Conservation (phyloP, 106 monocot species). For the Platanthera guangdongensis region DNA sequence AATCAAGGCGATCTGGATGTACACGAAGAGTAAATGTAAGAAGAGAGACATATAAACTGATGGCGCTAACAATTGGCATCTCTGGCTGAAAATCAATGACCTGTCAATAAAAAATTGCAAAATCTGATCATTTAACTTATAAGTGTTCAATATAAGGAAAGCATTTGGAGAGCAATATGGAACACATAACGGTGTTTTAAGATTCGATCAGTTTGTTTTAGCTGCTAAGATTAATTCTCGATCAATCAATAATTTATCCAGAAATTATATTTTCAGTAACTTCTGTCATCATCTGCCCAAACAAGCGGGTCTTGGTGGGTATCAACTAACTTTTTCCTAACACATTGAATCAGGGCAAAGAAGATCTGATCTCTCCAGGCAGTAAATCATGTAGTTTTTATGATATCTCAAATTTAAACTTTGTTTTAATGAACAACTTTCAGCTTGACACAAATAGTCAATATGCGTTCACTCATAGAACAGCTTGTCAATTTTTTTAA, state of each 20-base stretch:
- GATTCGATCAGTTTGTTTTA: not conserved
- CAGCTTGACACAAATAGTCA: not conserved
- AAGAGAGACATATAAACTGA: slow-evolving; percentile 87
- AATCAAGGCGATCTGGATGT: slow-evolving; percentile 95
- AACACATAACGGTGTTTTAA: not conserved
- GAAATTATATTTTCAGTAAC: not conserved
- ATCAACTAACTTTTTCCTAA: not conserved
- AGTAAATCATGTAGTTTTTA: not conserved
- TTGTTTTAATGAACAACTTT: not conserved
- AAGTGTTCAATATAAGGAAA: not conserved
- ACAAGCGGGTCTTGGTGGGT: not conserved
- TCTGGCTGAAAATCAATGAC: slow-evolving; percentile 96
- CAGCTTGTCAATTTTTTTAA: not conserved
- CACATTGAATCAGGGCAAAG: not conserved
- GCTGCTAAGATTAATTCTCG: not conserved
- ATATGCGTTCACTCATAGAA: not conserved
- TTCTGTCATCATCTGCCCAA: not conserved
- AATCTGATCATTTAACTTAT: not conserved
- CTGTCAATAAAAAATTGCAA: slow-evolving; percentile 26
- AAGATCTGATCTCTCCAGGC: not conserved
- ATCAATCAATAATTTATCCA: not conserved
- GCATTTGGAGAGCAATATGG: not conserved
- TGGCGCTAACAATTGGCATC: slow-evolving; percentile 83
- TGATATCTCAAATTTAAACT: not conserved
- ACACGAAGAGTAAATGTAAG: slow-evolving; percentile 96